Base-by-base conservation (phyloP, 768 basidiomycete species). In the Russula foetens region DNA sequence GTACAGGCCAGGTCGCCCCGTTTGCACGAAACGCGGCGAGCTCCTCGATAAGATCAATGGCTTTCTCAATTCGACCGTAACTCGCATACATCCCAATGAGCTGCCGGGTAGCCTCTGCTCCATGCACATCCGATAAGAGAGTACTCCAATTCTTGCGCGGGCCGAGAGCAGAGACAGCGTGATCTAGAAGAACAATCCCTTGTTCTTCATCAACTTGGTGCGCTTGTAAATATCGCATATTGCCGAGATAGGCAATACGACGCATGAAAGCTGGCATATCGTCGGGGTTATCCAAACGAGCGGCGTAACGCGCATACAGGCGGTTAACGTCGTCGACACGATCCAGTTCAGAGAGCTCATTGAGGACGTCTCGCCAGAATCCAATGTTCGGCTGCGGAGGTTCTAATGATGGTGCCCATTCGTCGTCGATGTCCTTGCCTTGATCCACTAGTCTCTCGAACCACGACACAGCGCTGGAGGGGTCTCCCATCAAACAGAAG, bases 391-490 rank as follows among this genome's bases (percentile, higher is more conserved):
- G 90, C 12, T 79, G 77, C 4, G 77, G 71, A 19, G 82, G 76
- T 0, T 70, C 69, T 11, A 69, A 71, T 7, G 77, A 69, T 1
- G 82, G 71, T 52, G 78, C 73, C 63, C 75, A 81, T 1, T 77
- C 76, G 62, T 76, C 56, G 17, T 57, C 58, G 2, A 67, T 35
- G 65, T 58, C 62, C 65, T 65, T 67, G 69, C 65, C 71, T 59
- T 83, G 80, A 28, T 71, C 69, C 48, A 87, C 71, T 31, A 92
- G 75, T 49, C 81, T 79, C 44, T 84, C 76, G 66, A 87, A 90
- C 92, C 92, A 95, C 6, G 75, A 69, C 45, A 85, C 66, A 0
- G 90, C 90, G 0, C 81, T 84, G 2, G 73, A 65, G 6, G 85
- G 67, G 67, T 94, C 92, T 14, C 81, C 82, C 11, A 73, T 70